These are phyloP conservation scores for Paramecium tetraurelia DNA, from an alignment of 73 alveolate genomes.

Conservation along the genomic window DNA sequence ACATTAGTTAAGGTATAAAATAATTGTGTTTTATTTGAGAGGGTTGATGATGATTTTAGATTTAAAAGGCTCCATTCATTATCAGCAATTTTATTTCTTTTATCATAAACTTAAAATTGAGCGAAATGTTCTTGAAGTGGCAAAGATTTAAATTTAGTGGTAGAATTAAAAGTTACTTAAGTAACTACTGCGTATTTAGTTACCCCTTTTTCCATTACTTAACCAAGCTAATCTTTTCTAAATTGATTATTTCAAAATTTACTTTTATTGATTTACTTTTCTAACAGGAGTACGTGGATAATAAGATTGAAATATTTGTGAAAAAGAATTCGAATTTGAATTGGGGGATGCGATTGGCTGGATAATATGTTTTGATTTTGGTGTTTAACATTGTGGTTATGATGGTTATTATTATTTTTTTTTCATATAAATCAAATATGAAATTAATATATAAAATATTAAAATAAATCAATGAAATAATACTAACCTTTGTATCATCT, in stretches of 20 bases:
- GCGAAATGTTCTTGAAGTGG: background rate
- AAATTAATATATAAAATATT: background rate
- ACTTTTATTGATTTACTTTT: background rate
- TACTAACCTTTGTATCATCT: background rate
- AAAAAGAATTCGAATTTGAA: slow-evolving; percentile 15
- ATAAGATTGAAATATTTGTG: background rate
- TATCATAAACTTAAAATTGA: slow-evolving; percentile 31
- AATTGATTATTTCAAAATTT: background rate
- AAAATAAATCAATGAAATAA: background rate
- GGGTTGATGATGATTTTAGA: background rate
- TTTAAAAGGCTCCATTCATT: slow-evolving; percentile 22
- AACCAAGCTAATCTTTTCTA: slow-evolving; percentile 20
- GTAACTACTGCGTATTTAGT: slow-evolving; percentile 15
- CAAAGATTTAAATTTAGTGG: background rate
- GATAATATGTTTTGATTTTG: background rate
- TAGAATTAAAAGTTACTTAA: slow-evolving; percentile 21
- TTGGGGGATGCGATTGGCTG: background rate
- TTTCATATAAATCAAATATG: background rate
- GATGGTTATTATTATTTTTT: background rate
- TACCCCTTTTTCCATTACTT: slow-evolving; percentile 37
- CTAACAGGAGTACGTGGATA: slow-evolving; percentile 39
- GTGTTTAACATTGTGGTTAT: background rate
- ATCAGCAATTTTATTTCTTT: background rate
- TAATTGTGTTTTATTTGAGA: background rate
- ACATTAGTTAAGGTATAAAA: background rate